These are phyloP conservation scores for Pilaira anomala DNA, from an alignment of 192 early-diverging fungal species.

Conservation along the genomic window DNA sequence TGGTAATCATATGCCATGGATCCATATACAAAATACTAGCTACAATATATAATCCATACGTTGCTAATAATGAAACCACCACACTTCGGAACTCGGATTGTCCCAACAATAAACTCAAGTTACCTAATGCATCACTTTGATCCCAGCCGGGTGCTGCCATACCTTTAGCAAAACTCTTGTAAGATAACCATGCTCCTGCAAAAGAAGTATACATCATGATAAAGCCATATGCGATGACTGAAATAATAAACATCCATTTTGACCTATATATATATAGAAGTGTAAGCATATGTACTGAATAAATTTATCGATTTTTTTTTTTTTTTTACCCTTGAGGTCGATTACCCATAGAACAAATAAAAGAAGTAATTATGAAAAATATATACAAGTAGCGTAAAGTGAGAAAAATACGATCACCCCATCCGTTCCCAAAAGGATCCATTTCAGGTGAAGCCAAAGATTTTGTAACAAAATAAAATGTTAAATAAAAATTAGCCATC, in stretches of 20 bases:
- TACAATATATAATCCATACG: conserved; percentile 66
- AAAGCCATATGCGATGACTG: conserved; percentile 79
- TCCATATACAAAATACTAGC: conserved; percentile 64
- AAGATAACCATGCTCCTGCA: conserved; percentile 64
- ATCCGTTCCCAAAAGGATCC: neutral
- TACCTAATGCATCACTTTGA: conserved; percentile 37
- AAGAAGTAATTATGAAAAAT: conserved; percentile 47
- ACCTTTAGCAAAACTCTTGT: conserved; percentile 30
- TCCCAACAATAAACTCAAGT: conserved; percentile 58
- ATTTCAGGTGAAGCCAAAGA: conserved; percentile 24
- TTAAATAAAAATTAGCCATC: conserved; percentile 70
- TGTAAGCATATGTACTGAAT: too few species aligned
- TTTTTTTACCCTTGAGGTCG: conserved; percentile 73
- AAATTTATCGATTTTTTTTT: too few species aligned
- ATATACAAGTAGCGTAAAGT: conserved; percentile 37
- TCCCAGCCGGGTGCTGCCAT: conserved; percentile 50
- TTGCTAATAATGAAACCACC: conserved; percentile 63
- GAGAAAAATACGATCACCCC: conserved; percentile 30
- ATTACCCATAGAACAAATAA: conserved; percentile 91
- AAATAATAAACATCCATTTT: conserved; percentile 70
- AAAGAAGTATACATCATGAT: conserved; percentile 88
- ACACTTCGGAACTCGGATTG: conserved; percentile 65
- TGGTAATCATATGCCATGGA: conserved; percentile 78
- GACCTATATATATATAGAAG: too few species aligned
- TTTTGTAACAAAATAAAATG: conserved; percentile 49